Conservation (phyloP, 164 flowering plant species). For the Chimonanthus salicifolius region DNA sequence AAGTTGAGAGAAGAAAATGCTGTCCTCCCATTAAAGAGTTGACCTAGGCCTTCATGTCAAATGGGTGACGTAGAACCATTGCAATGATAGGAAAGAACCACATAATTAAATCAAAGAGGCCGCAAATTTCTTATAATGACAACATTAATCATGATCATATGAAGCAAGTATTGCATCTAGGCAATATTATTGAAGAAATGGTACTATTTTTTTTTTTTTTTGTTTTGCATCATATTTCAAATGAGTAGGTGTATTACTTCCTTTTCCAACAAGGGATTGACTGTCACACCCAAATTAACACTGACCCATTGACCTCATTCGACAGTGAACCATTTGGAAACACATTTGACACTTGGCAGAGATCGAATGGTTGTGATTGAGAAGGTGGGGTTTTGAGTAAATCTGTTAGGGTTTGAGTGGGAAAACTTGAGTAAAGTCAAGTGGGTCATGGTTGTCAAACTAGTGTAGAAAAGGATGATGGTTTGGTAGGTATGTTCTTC, state of each 20-base stretch:
- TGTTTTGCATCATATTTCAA: not conserved
- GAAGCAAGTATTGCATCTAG: not conserved
- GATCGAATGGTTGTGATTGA: not conserved
- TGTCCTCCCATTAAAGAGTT: conserved; percentile 2
- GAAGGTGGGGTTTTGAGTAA: not conserved
- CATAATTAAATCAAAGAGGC: not conserved
- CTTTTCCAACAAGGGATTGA: conserved; percentile 14
- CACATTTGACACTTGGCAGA: not conserved
- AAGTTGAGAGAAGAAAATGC: not conserved
- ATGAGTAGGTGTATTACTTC: conserved; percentile 9
- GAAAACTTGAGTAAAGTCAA: conserved; percentile 9
- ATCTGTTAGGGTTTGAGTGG: not conserved
- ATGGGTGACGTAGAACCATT: conserved; percentile 1
- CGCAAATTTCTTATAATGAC: not conserved
- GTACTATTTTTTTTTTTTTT: not conserved
- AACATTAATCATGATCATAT: not conserved
- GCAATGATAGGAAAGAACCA: not conserved
- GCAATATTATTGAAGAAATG: not conserved
- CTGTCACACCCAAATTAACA: conserved; percentile 1
- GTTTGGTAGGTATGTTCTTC: conserved; percentile 10
- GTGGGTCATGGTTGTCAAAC: conserved; percentile 10
- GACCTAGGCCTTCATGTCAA: conserved; percentile 8
- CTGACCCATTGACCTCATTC: conserved; percentile 4
- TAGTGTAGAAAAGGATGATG: conserved; percentile 9
- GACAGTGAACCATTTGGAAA: not conserved